Percentiles rank a stretch among this genome's conserved stretches.
Conservation (phyloP, 176 grass and related monocot genomes). For the Musa acuminata region DNA sequence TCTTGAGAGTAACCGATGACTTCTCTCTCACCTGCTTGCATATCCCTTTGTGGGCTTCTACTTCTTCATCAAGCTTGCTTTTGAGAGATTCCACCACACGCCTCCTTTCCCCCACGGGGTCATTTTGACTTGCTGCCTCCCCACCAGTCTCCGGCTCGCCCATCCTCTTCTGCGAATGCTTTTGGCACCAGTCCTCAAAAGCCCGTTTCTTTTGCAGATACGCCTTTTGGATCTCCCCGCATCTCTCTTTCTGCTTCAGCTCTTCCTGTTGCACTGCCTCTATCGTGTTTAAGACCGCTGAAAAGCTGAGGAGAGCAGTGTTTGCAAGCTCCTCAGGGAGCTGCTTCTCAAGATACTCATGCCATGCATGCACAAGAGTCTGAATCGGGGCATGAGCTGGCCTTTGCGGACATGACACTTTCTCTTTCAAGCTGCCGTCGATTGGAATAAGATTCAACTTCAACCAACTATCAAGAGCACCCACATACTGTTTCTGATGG, state of each 20-base stretch:
- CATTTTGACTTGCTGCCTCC: constrained; percentile 43
- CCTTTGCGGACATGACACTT: constrained; percentile 69
- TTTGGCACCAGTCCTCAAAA: constrained; percentile 90
- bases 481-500: constrained; percentile 74
- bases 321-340: constrained; percentile 74
- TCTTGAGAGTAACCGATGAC: constrained; percentile 63
- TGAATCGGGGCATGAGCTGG: constrained; percentile 63
- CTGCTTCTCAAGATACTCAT: constrained; percentile 59
- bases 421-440: constrained; percentile 92
- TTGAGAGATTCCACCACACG: constrained; percentile 60
- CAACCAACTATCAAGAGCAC: constrained; percentile 67
- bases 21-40: constrained; percentile 90
- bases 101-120: constrained; percentile 54
- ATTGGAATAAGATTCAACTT: constrained; percentile 85
- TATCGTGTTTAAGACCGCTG: constrained; percentile 74
- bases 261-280: constrained; percentile 71
- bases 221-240: constrained; percentile 46
- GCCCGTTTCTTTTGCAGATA: constrained; percentile 49
- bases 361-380: constrained; percentile 65
- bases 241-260: constrained; percentile 78
- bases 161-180: constrained; percentile 38
- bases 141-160: constrained; percentile 30
- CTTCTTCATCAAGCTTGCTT: constrained; percentile 50
- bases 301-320: constrained; percentile 62
- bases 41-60: constrained; percentile 47